phyloP scores from a whole-genome alignment of 225 moss, liverwort and hornwort species.

The Pleurozium schreberi region DNA sequence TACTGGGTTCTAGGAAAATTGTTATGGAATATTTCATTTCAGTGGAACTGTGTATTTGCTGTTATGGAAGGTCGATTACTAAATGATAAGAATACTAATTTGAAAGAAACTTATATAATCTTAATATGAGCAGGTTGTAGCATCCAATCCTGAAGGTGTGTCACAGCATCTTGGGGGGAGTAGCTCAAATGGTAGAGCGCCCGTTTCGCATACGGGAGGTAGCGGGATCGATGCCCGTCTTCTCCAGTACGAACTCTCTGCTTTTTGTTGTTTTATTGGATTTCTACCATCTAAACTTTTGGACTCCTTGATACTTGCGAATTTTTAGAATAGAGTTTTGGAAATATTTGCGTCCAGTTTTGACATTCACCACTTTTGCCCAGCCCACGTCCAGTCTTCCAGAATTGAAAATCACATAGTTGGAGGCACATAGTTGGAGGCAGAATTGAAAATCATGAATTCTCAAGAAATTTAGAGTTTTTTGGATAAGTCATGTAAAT shows the following conservation, averaged over 20 bases:
- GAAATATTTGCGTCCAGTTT: neutral
- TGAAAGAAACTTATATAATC: fast-evolving
- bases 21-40: neutral
- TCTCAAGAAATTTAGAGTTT: fast-evolving
- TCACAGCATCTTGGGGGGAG: neutral
- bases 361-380: neutral
- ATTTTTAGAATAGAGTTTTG: neutral
- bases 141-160: neutral
- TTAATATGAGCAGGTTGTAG: fast-evolving
- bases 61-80: too few species aligned
- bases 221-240: conserved; percentile 19
- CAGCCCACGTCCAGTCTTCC: neutral
- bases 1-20: neutral
- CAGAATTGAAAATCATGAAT: neutral
- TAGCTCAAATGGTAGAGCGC: conserved; percentile 38
- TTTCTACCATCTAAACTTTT: too few species aligned
- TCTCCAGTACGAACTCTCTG: neutral
- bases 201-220: conserved; percentile 9
- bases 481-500: too few species aligned
- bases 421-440: neutral
- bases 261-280: neutral
- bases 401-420: too few species aligned
- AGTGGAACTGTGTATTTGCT: too few species aligned
- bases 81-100: too few species aligned
- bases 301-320: neutral